Percentiles rank a stretch among this genome's conserved stretches.
These are phyloP conservation scores for Malus asiatica DNA, from an alignment of 306 rosid genomes.

Conservation along the genomic window DNA sequence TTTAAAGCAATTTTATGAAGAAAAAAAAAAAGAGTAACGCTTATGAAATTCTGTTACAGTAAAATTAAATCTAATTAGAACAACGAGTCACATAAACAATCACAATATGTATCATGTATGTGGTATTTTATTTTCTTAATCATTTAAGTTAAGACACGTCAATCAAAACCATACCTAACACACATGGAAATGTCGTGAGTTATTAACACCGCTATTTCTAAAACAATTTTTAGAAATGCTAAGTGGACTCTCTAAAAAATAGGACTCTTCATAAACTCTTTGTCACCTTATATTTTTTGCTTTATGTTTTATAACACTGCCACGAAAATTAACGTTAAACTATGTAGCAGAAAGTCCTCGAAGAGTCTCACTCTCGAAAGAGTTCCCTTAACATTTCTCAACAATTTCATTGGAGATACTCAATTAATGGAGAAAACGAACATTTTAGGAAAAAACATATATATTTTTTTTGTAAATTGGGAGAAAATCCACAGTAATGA, in stretches of 20 bases:
- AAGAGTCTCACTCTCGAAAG: no score
- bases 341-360: fast-evolving
- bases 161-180: background rate
- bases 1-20: no score
- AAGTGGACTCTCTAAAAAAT: no score
- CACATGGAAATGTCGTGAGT: background rate
- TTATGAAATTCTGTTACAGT: no score
- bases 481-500: background rate
- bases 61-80: background rate
- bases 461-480: background rate
- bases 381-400: background rate
- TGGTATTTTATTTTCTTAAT: no score
- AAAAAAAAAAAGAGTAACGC: background rate
- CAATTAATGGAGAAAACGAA: background rate
- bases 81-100: no score
- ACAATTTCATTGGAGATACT: background rate
- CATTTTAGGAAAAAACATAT: background rate
- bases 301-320: no score
- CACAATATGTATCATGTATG: background rate
- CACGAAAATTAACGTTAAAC: no score
- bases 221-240: no score
- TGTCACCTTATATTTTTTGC: fast-evolving
- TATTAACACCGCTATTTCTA: background rate
- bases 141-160: background rate
- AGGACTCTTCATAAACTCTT: no score